Base-by-base conservation (phyloP, 192 early-diverging fungal genomes). In the Entomortierella beljakovae region DNA sequence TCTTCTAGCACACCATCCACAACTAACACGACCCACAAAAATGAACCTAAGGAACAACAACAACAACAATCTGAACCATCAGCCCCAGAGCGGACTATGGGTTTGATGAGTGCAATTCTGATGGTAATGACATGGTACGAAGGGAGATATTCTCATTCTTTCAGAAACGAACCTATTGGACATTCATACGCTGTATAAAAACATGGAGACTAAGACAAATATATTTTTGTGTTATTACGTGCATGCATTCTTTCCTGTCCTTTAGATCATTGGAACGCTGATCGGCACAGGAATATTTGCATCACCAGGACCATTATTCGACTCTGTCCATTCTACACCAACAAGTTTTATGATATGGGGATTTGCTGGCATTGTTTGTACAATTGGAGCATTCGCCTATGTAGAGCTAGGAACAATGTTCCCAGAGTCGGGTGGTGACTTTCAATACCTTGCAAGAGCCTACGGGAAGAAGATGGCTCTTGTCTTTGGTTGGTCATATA, bases 281-380 rank as follows among this genome's bases (percentile, higher is more conserved):
- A 75, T 82, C 32, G 90, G 90, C n/a, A 83, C 83, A 40, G 90
- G 90, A 10, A 91, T 91, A 29, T 91, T 90, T 68, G 89, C 90
- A 10, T 87, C 85, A 0, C 89, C 89, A 16, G 89, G 89, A 0
- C 88, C 85, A 3, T 73, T 91, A 3, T 82, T 76, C 46, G 64
- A 80, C 20, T 76, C 72, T 34, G 68, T 82, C 6, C 57, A 71
- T 26, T 65, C 68, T 37, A 65, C 73, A 6, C 72, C 70, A 25
- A 82, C 73, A 43, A 61, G 67, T 20, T 76, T 82, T 48, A 71
- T 82, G 42, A 70, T 82, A 18, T 82, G 81, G 81, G 64, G 63
- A 9, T 65, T 76, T 26, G 73, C 81, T 1, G 81, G 81, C 6
- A 33, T 82, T 6, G 58, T 82, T 26, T 74, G 72, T 7, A 58